Evolutionary conservation across 2,329 filamentous ascomycete genomes (phyloP), one percentile per base, ranked within the genome.

Genomic region (Cryphonectria naterciae): DNA sequence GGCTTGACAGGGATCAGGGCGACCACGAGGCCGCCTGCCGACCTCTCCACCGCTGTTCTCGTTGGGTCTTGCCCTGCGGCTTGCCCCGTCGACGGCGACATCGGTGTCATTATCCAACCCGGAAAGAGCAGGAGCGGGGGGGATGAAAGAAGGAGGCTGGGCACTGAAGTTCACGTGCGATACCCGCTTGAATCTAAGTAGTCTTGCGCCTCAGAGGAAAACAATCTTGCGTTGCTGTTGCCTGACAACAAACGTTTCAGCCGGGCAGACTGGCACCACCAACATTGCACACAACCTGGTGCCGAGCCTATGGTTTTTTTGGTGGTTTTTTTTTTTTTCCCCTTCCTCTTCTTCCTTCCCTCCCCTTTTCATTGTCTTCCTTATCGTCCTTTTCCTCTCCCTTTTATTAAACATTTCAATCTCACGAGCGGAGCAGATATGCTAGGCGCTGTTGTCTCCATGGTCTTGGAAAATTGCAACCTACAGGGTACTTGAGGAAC

Each of bases 41-140:
- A 65, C 62, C 68, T 43, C 37, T 49, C 68, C 68, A 69, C 68
- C 68, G 67, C 67, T 68, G 54, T 63, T 56, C 39, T 56, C 19
- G 58, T 58, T 52, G 63, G 17, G 10, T 4, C 25, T 61, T 52
- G 43, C 25, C 32, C 19, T n/a, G 11, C n/a, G 17, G 41, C 22
- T 19, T 52, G 25, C 35, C 25, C 54, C 62, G 68, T 65, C 52
- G 68, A 61, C 68, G 68, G 68, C 68, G 68, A 69, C 68, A 69
- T 69, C 68, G 68, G 68, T 49, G 11, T 22, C 17, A 1, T 6
- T 46, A 8, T 58, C 15, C 54, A 58, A 32, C 13, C 13, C 54
- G 52, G 52, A 22, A 22, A 22, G 46, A 49, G 54, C 54, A 32
- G 54, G 52, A 56, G 25, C 2, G 13, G 54, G 54, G 28, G 17